Evolutionary conservation across 164 flowering plant species (phyloP).

Genomic region (Vitis riparia): DNA sequence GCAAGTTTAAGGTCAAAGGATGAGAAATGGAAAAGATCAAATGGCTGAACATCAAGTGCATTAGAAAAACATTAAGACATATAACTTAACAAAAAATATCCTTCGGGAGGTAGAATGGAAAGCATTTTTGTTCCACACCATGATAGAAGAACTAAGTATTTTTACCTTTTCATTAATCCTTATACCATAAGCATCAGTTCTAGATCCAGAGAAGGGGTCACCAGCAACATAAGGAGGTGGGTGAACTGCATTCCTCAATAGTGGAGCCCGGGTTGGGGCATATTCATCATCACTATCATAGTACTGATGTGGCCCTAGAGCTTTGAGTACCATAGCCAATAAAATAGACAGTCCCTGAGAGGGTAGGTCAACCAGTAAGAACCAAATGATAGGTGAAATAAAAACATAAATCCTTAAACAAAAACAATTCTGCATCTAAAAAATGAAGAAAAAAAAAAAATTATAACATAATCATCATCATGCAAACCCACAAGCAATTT

Average conservation of each 20-base stretch:
- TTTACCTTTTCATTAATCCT: slow-evolving; percentile 48
- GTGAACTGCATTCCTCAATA: slow-evolving; percentile 42
- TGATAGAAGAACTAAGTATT: neutral
- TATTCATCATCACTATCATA: slow-evolving; percentile 83
- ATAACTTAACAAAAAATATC: too few species aligned
- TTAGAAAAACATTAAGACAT: too few species aligned
- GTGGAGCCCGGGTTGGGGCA: slow-evolving; percentile 57
- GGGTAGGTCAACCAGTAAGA: neutral
- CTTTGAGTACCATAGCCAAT: slow-evolving; percentile 71
- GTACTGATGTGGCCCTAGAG: slow-evolving; percentile 65
- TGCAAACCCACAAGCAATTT: neutral
- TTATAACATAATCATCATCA: neutral
- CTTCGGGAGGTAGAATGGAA: too few species aligned
- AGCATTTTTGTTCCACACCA: too few species aligned
- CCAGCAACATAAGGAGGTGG: slow-evolving; percentile 46
- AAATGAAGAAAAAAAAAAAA: neutral
- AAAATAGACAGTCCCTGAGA: slow-evolving; percentile 63
- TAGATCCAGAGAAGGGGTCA: slow-evolving; percentile 43
- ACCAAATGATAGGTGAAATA: neutral
- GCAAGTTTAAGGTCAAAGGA: too few species aligned
- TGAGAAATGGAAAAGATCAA: too few species aligned
- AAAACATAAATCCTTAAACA: neutral
- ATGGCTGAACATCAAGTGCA: too few species aligned
- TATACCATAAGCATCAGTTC: slow-evolving; percentile 44
- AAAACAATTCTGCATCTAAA: neutral